Conservation (phyloP, 2,329 filamentous ascomycete species). For the Aspergillus udagawae region DNA sequence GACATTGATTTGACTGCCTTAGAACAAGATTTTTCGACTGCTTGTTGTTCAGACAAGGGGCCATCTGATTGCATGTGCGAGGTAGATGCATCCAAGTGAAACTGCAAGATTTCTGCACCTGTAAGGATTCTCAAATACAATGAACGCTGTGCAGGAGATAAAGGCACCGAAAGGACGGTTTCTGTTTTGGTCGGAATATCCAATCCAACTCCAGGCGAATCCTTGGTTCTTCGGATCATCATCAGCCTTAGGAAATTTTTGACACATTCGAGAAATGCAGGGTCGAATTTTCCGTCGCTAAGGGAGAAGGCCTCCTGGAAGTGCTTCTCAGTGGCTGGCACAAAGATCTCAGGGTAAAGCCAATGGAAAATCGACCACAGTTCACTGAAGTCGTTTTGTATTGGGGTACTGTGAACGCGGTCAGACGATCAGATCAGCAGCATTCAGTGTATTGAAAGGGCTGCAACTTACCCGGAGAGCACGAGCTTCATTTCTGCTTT, state of each 20-base stretch:
- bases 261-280: slow-evolving; percentile 50
- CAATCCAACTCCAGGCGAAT: slow-evolving; percentile 51
- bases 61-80: slow-evolving; percentile 10
- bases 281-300: slow-evolving; percentile 51
- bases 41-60: slow-evolving; percentile 26
- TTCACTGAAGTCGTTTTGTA: slow-evolving; percentile 57
- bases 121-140: slow-evolving; percentile 58
- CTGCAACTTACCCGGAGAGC: background rate
- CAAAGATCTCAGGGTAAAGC: slow-evolving; percentile 58
- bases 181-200: slow-evolving; percentile 55
- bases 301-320: slow-evolving; percentile 58
- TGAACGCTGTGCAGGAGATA: slow-evolving; percentile 56
- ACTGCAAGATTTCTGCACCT: slow-evolving; percentile 42
- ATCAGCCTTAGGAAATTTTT: slow-evolving; percentile 52
- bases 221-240: slow-evolving; percentile 59
- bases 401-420: slow-evolving; percentile 41
- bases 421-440: background rate
- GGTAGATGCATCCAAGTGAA: slow-evolving; percentile 38
- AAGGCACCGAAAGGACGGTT: slow-evolving; percentile 53
- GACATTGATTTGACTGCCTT: background rate
- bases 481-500: slow-evolving; percentile 49
- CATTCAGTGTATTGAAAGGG: background rate
- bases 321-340: slow-evolving; percentile 44
- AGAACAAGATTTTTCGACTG: slow-evolving; percentile 22
- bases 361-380: slow-evolving; percentile 57